Base-by-base conservation (phyloP, 441 rosid species). In the Kokia cookei region DNA sequence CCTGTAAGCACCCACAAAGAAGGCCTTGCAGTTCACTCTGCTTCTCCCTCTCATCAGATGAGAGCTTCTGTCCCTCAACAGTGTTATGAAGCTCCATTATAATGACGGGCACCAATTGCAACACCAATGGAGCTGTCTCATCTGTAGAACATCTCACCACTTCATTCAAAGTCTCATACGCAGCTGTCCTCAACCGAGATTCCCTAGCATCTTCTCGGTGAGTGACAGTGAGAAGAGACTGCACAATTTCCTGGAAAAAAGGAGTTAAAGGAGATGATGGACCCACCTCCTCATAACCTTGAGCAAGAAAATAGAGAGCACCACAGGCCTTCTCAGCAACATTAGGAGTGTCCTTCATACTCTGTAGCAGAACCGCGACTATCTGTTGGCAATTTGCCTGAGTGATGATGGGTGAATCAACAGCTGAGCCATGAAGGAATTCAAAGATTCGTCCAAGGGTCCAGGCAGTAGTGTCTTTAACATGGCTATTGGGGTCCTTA, bases 111-210 rank as follows among this genome's bases (percentile, higher is more conserved):
- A 85, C 90, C 45, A 90, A 78, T 22, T 90, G 90, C 83, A 84
- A 66, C 79, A 90, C 89, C 89, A 90, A 82, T 24, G 91, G 70
- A 40, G 90, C 80, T 53, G 92, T 90, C 77, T 88, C 92, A 10
- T 88, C 94, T 7, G 89, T 88, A 6, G 94, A 90, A 74, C 94
- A 90, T 83, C 94, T 86, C 27, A 90, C 94, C 58, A 87, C 91
- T 79, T 88, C 94, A 82, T 90, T 90, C 53, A 88, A 69, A 22
- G 92, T 86, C 77, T 88, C 94, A 40, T 90, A 88, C 0, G 94
- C 94, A 40, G 94, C 90, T 10, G 92, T 85, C 70, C 87, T 82
- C 73, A 88, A 79, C 35, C 87, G 89, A 59, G 91, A 88, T 65
- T 90, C 94, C 66, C 91, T 86, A 58, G 94, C 92, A 35, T 90